Base-by-base conservation (phyloP, 345 rosid genomes). In the Crucihimalaya himalaica region DNA sequence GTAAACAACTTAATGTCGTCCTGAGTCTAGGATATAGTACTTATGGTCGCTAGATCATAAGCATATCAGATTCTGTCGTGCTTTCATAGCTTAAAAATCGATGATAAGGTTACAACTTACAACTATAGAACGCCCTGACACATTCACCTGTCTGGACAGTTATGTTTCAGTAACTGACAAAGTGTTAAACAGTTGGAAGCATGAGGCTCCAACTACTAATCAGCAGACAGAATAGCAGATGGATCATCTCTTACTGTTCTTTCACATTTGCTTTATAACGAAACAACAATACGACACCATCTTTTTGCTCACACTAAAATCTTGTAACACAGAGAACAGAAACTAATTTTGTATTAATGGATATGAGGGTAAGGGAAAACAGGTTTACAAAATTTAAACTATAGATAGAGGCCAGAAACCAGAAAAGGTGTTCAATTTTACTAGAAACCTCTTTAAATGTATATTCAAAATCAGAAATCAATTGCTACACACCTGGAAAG, bases 381-480 rank as follows among this genome's bases (percentile, higher is more conserved):
- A 76, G 46, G 65, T 68, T 70, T 63, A 76, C 71, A 76, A 71
- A 58, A 25, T 25, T 47, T 70, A 54, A 62, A 63, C 66, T 70
- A 40, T 46, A 58, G 39, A 20, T 25, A 39, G 45, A 63, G 21
- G 40, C 43, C 59, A 69, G 59, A 45, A 75, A 40, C 64, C 19
- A 57, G 68, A 4, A 19, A 21, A n/a, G 9, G 45, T 27, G 19
- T 20, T 20, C 4, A 61, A 50, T 61, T 42, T 53, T 6, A 14
- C 63, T 68, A 39, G 56, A 42, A 68, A 34, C 39, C 65, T 54
- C 71, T 56, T 8, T 3, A 18, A 73, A 54, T 12, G 63, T 54
- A n/a, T 11, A 35, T 28, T 70, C 21, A 46, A 20, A 34, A 45
- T 62, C 57, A 7, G 3, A 32, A 53, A 11, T 59, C 63, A 68